A percentile compares a stretch with the other conserved stretches of the same genome.
Evolutionary conservation across 2,329 filamentous ascomycete genomes (phyloP).

Genomic region (Drechslerella stenobrocha): DNA sequence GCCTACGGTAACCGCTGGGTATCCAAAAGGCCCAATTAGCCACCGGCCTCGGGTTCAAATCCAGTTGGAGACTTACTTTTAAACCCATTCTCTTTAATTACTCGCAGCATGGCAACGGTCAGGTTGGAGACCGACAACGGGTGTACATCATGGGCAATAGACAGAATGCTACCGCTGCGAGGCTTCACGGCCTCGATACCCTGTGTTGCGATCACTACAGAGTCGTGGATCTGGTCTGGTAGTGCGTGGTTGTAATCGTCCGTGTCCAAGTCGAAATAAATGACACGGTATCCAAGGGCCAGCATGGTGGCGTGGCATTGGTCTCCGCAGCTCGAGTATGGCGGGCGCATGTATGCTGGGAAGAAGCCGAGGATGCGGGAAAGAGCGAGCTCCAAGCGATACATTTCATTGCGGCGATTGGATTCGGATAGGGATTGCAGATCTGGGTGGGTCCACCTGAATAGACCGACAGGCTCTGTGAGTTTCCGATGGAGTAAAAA

Average conservation of each 20-base stretch:
- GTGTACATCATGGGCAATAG: slow-evolving; percentile 64
- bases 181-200: slow-evolving; percentile 56
- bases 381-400: slow-evolving; percentile 60
- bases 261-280: slow-evolving; percentile 66
- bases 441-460: slow-evolving; percentile 59
- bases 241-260: slow-evolving; percentile 65
- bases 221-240: slow-evolving; percentile 60
- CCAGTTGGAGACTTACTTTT: slow-evolving; percentile 24
- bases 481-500: neutral
- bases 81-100: slow-evolving; percentile 57
- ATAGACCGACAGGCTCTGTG: neutral
- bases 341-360: slow-evolving; percentile 60
- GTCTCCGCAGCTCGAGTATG: slow-evolving; percentile 58
- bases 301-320: slow-evolving; percentile 55
- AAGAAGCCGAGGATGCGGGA: slow-evolving; percentile 58
- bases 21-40: slow-evolving; percentile 10
- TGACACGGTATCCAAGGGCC: slow-evolving; percentile 57
- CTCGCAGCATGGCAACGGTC: slow-evolving; percentile 59
- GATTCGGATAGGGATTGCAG: slow-evolving; percentile 55
- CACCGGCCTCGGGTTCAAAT: slow-evolving; percentile 3
- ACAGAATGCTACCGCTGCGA: slow-evolving; percentile 58
- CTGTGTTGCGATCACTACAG: slow-evolving; percentile 61
- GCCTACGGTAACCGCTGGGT: slow-evolving; percentile 61
- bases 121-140: slow-evolving; percentile 59
- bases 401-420: slow-evolving; percentile 59